Percentiles rank a stretch among this genome's conserved stretches.
Conservation (phyloP, 305 asterid species). For the Solanum hybrid region DNA sequence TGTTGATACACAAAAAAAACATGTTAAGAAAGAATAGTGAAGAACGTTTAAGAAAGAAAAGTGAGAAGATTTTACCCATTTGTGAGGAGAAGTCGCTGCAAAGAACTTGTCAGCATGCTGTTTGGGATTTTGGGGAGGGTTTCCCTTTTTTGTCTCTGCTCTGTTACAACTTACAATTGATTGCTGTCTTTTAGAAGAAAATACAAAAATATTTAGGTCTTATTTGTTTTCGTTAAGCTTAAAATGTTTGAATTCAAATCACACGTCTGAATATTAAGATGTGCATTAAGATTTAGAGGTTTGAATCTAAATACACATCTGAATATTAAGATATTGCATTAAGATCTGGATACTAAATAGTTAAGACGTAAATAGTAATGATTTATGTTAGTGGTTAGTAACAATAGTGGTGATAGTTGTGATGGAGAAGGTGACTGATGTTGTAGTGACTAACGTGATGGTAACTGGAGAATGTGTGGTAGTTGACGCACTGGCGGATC, state of each 20-base stretch:
- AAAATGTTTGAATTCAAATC: too few species aligned
- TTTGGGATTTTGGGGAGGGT: background rate
- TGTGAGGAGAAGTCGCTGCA: background rate
- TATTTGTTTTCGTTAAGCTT: background rate
- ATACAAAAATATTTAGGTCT: background rate
- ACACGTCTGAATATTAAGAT: background rate
- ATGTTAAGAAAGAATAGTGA: background rate
- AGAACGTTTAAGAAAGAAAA: background rate
- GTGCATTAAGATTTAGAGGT: background rate
- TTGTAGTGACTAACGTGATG: background rate
- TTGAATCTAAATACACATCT: too few species aligned
- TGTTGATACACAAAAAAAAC: background rate
- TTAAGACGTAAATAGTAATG: background rate
- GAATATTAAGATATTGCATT: too few species aligned
- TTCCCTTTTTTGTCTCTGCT: background rate
- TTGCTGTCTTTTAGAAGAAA: background rate
- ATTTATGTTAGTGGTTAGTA: background rate
- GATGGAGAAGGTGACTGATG: background rate
- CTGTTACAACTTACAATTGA: background rate
- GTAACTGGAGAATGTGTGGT: background rate
- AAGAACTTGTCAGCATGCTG: background rate
- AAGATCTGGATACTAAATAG: too few species aligned
- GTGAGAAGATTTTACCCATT: background rate
- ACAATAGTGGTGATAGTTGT: background rate
- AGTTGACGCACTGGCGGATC: too few species aligned